Conservation (phyloP, 129 eudicot species). For the Chrysanthemum lavandulifolium region DNA sequence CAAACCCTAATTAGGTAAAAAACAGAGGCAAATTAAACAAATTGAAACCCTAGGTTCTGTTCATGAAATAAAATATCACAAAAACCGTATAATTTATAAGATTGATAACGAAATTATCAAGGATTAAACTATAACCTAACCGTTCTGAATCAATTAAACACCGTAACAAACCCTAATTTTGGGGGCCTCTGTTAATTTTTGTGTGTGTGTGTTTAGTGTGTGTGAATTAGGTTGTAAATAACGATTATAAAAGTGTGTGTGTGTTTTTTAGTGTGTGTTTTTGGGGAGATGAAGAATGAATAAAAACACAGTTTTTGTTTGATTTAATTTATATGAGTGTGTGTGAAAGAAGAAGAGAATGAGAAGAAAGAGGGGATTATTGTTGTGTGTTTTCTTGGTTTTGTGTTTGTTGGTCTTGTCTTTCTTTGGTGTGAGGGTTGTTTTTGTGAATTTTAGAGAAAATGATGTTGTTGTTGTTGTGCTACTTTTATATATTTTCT, state of each 20-base stretch:
- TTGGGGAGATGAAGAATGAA: neutral
- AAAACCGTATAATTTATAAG: neutral
- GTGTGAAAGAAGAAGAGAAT: neutral
- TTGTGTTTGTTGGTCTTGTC: slow-evolving; percentile 5
- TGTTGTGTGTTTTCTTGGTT: neutral
- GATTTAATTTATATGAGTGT: neutral
- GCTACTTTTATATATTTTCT: neutral
- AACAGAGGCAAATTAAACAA: too few relatives aligned
- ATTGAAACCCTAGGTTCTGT: slow-evolving; percentile 29
- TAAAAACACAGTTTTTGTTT: neutral
- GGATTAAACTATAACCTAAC: slow-evolving; percentile 4
- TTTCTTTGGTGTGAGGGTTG: slow-evolving; percentile 3
- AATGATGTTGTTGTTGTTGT: neutral
- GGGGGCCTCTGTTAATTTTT: slow-evolving; percentile 1
- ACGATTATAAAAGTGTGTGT: neutral
- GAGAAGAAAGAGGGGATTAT: neutral
- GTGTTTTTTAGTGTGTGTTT: neutral
- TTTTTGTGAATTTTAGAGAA: slow-evolving; percentile 4
- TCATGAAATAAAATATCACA: slow-evolving; percentile 7
- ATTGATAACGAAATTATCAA: neutral
- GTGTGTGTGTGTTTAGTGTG: slow-evolving; percentile 4
- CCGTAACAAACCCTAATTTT: slow-evolving; percentile 32
- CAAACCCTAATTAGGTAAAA: too few relatives aligned
- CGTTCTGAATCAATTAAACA: neutral
- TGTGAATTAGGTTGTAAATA: slow-evolving; percentile 14